phyloP scores from a whole-genome alignment of 148 eudicot species.

The Diospyros kaki region DNA sequence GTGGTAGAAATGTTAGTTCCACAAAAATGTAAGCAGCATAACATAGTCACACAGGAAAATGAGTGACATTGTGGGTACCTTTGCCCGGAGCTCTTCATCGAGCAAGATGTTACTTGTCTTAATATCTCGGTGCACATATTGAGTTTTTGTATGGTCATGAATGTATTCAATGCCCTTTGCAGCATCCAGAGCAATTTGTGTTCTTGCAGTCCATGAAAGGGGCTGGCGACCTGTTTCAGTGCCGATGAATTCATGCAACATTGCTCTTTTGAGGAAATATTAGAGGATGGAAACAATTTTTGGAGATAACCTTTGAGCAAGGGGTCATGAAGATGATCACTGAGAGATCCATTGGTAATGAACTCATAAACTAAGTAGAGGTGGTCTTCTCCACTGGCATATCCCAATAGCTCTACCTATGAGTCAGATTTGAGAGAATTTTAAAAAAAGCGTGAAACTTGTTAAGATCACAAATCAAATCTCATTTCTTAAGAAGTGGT shows the following conservation, averaged over 20 bases:
- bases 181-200: conserved; percentile 44
- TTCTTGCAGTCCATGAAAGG: conserved; percentile 50
- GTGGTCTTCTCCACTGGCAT: conserved; percentile 40
- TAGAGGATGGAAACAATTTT: too few species aligned
- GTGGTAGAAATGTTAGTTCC: neutral
- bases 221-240: conserved; percentile 47
- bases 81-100: conserved; percentile 43
- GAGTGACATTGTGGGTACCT: conserved; percentile 22
- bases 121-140: conserved; percentile 52
- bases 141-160: conserved; percentile 52
- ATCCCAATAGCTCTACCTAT: conserved; percentile 40
- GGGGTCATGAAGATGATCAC: conserved; percentile 42
- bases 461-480: neutral
- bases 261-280: too few species aligned
- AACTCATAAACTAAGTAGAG: conserved; percentile 38
- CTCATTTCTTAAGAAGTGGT: neutral
- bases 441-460: neutral
- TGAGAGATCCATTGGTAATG: conserved; percentile 31
- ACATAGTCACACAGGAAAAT: neutral
- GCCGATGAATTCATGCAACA: too few species aligned
- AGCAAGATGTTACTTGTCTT: conserved; percentile 50
- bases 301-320: conserved; percentile 22
- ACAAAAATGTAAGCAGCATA: neutral
- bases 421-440: neutral
- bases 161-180: conserved; percentile 51